Evolutionary conservation across 257 asterid genomes (phyloP).

Genomic region (Forsythia suspensa): DNA sequence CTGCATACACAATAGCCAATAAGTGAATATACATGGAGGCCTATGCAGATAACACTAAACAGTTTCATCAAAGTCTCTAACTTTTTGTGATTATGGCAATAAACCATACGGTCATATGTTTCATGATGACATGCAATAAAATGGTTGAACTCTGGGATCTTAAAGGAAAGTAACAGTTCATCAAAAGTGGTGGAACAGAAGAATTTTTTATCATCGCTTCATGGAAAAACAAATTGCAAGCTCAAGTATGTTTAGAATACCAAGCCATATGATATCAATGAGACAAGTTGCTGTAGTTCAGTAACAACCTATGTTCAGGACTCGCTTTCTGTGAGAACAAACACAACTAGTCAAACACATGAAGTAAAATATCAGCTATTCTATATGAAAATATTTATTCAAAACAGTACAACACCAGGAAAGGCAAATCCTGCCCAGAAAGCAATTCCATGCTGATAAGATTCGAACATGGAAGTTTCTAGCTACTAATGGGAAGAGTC

Average conservation of each 20-base stretch:
- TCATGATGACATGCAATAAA: not conserved
- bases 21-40: slow-evolving; percentile 12
- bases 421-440: not conserved
- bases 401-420: not conserved
- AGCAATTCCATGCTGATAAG: not conserved
- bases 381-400: not conserved
- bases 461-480: not conserved
- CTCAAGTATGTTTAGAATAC: not conserved
- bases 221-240: not conserved
- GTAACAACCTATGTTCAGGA: not conserved
- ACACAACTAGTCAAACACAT: not conserved
- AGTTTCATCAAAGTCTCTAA: not conserved
- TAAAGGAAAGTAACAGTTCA: not conserved
- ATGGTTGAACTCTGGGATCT: not conserved
- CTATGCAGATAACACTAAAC: slow-evolving; percentile 9
- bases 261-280: not conserved
- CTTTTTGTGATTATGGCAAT: not conserved
- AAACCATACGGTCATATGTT: not conserved
- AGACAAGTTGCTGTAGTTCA: not conserved
- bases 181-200: not conserved
- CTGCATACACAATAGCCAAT: slow-evolving; percentile 43
- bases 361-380: not conserved
- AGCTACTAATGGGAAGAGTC: not conserved
- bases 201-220: not conserved
- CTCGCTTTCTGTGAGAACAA: not conserved